phyloP scores from a whole-genome alignment of 352 stramenopile genomes.

The Phytophthora colocasiae region DNA sequence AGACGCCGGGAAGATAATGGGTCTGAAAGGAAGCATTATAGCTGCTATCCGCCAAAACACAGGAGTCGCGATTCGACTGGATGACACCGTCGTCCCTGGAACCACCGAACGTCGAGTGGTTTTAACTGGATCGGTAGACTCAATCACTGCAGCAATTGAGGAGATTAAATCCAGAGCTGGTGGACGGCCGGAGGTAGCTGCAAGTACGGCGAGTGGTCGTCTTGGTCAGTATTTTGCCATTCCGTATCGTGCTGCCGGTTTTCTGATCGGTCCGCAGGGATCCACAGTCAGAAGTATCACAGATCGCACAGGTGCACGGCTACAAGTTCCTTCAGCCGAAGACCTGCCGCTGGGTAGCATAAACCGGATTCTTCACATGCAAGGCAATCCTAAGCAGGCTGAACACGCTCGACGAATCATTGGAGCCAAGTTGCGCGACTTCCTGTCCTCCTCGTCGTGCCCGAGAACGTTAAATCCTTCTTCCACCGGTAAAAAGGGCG shows the following conservation, averaged over 20 bases:
- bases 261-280: slow-evolving; percentile 62
- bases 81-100: slow-evolving; percentile 48
- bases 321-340: slow-evolving; percentile 63
- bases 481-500: slow-evolving; percentile 41
- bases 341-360: slow-evolving; percentile 64
- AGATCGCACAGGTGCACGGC: slow-evolving; percentile 55
- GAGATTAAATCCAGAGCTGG: slow-evolving; percentile 53
- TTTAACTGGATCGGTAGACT: slow-evolving; percentile 43
- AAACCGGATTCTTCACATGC: slow-evolving; percentile 72
- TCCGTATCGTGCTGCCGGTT: slow-evolving; percentile 52
- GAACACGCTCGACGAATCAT: slow-evolving; percentile 51
- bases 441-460: slow-evolving; percentile 34
- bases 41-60: slow-evolving; percentile 52
- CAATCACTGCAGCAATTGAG: slow-evolving; percentile 44
- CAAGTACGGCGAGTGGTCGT: slow-evolving; percentile 31
- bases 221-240: slow-evolving; percentile 73
- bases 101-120: slow-evolving; percentile 57
- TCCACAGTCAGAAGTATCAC: slow-evolving; percentile 44
- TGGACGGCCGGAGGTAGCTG: slow-evolving; percentile 44
- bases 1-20: slow-evolving; percentile 72
- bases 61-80: slow-evolving; percentile 53
- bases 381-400: slow-evolving; percentile 55
- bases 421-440: slow-evolving; percentile 42
- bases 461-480: slow-evolving; percentile 11
- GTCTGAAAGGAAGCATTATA: slow-evolving; percentile 51